Evolutionary conservation across 805 yeast species (phyloP).

Genomic region (Vanderwaltozyma verrucispora): DNA sequence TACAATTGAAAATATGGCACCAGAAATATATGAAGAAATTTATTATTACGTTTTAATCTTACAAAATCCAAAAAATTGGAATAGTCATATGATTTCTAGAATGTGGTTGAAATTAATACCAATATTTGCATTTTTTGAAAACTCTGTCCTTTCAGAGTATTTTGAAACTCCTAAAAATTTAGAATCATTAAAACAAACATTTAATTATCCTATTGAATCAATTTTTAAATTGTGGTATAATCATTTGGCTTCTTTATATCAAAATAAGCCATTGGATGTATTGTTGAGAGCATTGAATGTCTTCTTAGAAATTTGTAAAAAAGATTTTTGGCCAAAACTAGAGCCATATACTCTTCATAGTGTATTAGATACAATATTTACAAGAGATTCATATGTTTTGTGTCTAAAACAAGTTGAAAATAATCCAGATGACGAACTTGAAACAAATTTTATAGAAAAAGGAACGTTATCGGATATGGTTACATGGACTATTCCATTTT

Average conservation of each 20-base stretch:
- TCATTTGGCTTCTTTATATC: constrained; percentile 20
- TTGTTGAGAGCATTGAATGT: constrained; percentile 42
- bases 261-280: constrained; percentile 36
- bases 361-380: constrained; percentile 49
- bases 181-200: constrained; percentile 22
- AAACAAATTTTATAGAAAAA: constrained; percentile 17
- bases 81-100: constrained; percentile 23
- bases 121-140: constrained; percentile 19
- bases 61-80: constrained; percentile 43
- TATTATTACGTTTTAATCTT: constrained; percentile 39
- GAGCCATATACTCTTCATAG: constrained; percentile 46
- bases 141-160: constrained; percentile 17
- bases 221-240: constrained; percentile 27
- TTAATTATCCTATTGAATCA: constrained; percentile 22
- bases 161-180: constrained; percentile 24
- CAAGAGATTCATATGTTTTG: constrained; percentile 39
- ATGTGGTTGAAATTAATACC: constrained; percentile 27
- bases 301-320: constrained; percentile 34
- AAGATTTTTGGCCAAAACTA: constrained; percentile 44
- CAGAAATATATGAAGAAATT: constrained; percentile 45
- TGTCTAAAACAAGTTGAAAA: constrained; percentile 27
- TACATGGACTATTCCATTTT: constrained; percentile 45
- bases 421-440: constrained; percentile 20
- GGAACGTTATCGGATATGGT: constrained; percentile 36
- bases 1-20: constrained; percentile 18